phyloP scores from a whole-genome alignment of 805 yeast species.

The Teunomyces tritomae region DNA sequence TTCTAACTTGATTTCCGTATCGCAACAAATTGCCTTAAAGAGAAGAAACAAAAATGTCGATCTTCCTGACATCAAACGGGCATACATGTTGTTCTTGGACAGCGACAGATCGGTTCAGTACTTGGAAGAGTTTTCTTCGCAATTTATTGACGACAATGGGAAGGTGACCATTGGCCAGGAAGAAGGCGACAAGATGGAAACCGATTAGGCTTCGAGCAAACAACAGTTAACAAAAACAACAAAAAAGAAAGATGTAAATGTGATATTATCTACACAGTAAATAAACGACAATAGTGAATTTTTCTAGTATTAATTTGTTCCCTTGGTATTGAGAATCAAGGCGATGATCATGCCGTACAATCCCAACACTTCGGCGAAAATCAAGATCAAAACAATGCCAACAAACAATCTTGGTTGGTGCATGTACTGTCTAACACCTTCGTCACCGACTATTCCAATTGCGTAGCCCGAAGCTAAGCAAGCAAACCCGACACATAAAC shows the following conservation, averaged over 20 bases:
- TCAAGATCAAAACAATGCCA: constrained; percentile 83
- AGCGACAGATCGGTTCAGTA: constrained; percentile 85
- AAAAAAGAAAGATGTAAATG: neutral
- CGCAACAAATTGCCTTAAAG: constrained; percentile 81
- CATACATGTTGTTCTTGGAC: constrained; percentile 84
- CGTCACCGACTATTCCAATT: constrained; percentile 91
- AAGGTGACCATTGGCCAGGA: constrained; percentile 52
- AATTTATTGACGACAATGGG: constrained; percentile 79
- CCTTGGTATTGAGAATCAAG: constrained; percentile 85
- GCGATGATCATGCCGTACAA: constrained; percentile 95
- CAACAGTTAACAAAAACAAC: neutral
- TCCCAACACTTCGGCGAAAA: constrained; percentile 89
- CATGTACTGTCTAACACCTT: constrained; percentile 85
- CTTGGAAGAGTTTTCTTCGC: constrained; percentile 64
- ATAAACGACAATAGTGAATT: neutral
- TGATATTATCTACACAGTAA: neutral
- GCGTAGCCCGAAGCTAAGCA: constrained; percentile 97
- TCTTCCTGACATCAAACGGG: constrained; percentile 79
- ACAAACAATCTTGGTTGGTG: constrained; percentile 86
- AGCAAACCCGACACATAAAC: constrained; percentile 93
- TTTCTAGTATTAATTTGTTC: constrained; percentile 36
- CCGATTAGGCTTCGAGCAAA: constrained; percentile 5
- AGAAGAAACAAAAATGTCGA: constrained; percentile 73
- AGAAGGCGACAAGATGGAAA: constrained; percentile 39
- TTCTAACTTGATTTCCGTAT: constrained; percentile 83